These are phyloP conservation scores for Bifiguratus adelaidae DNA, from an alignment of 192 early-diverging fungal genomes.

Conservation along the genomic window DNA sequence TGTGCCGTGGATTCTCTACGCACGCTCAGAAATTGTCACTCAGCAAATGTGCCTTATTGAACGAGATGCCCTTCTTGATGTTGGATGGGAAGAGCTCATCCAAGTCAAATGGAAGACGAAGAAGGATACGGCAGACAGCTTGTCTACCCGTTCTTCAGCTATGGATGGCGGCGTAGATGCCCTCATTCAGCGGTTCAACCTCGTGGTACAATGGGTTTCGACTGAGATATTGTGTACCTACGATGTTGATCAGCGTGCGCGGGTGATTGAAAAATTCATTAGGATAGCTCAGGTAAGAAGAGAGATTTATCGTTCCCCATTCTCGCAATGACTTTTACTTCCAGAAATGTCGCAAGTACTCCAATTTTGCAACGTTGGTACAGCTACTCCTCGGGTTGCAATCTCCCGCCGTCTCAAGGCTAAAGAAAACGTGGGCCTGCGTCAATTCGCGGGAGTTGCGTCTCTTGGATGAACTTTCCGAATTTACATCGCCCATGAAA, in stretches of 20 bases:
- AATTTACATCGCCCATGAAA: conserved; percentile 36
- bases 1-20: conserved; percentile 17
- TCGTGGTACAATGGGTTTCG: conserved; percentile 43
- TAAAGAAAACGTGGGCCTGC: conserved; percentile 41
- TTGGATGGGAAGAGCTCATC: conserved; percentile 43
- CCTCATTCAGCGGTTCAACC: conserved; percentile 25
- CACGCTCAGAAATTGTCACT: conserved; percentile 36
- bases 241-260: conserved; percentile 28
- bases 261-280: conserved; percentile 52
- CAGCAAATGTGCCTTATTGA: conserved; percentile 50
- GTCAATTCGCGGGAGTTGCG: conserved; percentile 26
- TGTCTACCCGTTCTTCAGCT: not conserved
- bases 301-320: not conserved
- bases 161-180: conserved; percentile 10
- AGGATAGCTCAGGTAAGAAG: conserved; percentile 37
- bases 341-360: conserved; percentile 43
- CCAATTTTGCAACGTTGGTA: conserved; percentile 49
- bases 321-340: not conserved
- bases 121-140: not conserved
- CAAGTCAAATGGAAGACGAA: conserved; percentile 38
- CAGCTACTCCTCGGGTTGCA: conserved; percentile 48
- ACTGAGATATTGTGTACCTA: conserved; percentile 34
- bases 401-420: conserved; percentile 35
- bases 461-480: conserved; percentile 32
- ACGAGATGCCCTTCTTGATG: conserved; percentile 26